Conservation (phyloP, 129 eudicot genomes). For the Pseudognaphalium luteoalbum region DNA sequence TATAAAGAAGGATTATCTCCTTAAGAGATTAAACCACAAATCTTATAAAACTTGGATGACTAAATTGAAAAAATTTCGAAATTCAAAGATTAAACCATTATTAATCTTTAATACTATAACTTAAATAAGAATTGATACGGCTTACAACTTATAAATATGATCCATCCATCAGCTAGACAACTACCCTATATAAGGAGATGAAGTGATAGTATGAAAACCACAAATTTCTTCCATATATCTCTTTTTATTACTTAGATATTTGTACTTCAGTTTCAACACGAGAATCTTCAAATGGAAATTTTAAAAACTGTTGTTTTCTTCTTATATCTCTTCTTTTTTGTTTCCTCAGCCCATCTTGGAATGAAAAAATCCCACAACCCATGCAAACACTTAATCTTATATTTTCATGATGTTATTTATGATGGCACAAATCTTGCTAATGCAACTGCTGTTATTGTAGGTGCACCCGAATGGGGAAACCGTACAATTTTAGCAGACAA, state of each 20-base stretch:
- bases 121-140: too few species aligned
- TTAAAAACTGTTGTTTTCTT: not conserved
- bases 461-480: slow-evolving; percentile 65
- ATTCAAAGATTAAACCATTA: too few species aligned
- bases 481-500: slow-evolving; percentile 45
- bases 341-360: slow-evolving; percentile 16
- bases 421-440: slow-evolving; percentile 54
- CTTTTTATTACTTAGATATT: not conserved
- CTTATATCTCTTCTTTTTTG: slow-evolving; percentile 23
- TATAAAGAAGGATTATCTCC: too few species aligned
- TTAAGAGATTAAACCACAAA: too few species aligned
- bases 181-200: slow-evolving; percentile 19
- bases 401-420: slow-evolving; percentile 64
- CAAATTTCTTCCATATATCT: not conserved
- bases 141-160: too few species aligned
- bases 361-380: slow-evolving; percentile 33
- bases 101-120: too few species aligned
- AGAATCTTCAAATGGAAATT: slow-evolving; percentile 11
- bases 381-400: slow-evolving; percentile 50
- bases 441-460: slow-evolving; percentile 69
- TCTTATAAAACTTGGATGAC: too few species aligned
- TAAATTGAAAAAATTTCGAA: too few species aligned
- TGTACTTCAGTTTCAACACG: not conserved
- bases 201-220: slow-evolving; percentile 4
- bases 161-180: not conserved